Base-by-base conservation (phyloP, 2,329 filamentous ascomycete species). In the Chrysoporthe deuterocubensis region DNA sequence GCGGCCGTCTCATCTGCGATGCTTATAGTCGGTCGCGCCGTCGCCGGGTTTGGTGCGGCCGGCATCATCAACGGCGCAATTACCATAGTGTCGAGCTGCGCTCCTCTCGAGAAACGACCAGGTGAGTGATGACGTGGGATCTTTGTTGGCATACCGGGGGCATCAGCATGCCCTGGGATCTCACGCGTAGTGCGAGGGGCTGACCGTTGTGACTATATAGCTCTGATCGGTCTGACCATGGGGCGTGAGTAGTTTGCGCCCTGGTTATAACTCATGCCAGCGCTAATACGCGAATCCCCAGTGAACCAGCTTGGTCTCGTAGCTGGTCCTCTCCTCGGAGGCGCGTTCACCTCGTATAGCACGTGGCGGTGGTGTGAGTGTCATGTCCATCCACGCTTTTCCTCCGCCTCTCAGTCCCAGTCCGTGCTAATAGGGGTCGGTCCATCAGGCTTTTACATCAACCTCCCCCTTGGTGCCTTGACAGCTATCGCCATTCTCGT, bases 1-100 rank as follows among this genome's bases (percentile, higher is more conserved):
- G 70, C 80, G 62, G 82, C 86, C 0, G 76, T 73, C 0, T 83
- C 79, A 11, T 85, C 84, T 0, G 71, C 75, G 0, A 84, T 85
- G 78, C 81, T 89, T 64, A 89, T 89, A 64, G 73, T 83, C 9
- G 85, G 86, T 1, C 81, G 87, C 4, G 82, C 84, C 2, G 75
- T 89, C 2, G 83, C 86, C 0, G 87, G 87, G 0, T 70, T 83
- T 0, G 87, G 87, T 1, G 80, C 79, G 1, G 80, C 85, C 1
- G 87, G 83, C 0, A 71, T 89, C 2, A 78, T 82, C 66, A 85
- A 81, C n/a, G 86, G 87, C 0, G 78, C 78, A 3, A 75, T 88
- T 69, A 86, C 80, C 4, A 85, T 88, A 46, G 78, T 87, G 52
- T 79, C 80, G 0, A 26, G 74, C 13, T 72, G 77, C 48, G 73